Conservation (phyloP, 2,329 filamentous ascomycete genomes). For the Corinectria fuckeliana region DNA sequence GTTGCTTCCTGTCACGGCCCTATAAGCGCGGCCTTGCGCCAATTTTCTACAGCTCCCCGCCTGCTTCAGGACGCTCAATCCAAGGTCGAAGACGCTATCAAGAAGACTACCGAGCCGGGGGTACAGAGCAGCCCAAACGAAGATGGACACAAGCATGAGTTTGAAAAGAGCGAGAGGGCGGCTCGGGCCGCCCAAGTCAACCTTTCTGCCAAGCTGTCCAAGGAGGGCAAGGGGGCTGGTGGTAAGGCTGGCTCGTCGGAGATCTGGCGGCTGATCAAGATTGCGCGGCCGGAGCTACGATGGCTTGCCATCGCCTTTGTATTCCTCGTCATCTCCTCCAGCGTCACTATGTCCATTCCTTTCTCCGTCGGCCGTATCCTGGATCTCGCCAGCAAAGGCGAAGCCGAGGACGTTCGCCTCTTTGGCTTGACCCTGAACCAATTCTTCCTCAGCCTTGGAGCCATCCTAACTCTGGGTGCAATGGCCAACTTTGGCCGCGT, state of each 20-base stretch:
- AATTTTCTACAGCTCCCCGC: constrained; percentile 39
- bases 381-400: constrained; percentile 82
- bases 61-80: constrained; percentile 35
- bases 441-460: constrained; percentile 83
- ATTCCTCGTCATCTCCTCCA: constrained; percentile 86
- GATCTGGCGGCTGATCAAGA: constrained; percentile 85
- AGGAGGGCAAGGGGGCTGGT: constrained; percentile 69
- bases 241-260: constrained; percentile 71
- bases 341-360: constrained; percentile 94
- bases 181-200: constrained; percentile 88
- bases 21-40: constrained; percentile 33
- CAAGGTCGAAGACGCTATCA: constrained; percentile 42
- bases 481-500: constrained; percentile 93
- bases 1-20: constrained; percentile 15
- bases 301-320: constrained; percentile 81
- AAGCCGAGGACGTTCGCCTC: constrained; percentile 69
- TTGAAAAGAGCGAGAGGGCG: constrained; percentile 80
- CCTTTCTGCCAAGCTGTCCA: constrained; percentile 83
- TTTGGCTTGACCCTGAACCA: constrained; percentile 86
- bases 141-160: constrained; percentile 50
- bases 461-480: constrained; percentile 81
- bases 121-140: constrained; percentile 42
- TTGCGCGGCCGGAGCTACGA: constrained; percentile 83
- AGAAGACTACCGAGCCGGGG: constrained; percentile 44
- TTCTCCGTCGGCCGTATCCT: constrained; percentile 97